Conservation (phyloP, 345 rosid genomes). For the Citrus unshiu region DNA sequence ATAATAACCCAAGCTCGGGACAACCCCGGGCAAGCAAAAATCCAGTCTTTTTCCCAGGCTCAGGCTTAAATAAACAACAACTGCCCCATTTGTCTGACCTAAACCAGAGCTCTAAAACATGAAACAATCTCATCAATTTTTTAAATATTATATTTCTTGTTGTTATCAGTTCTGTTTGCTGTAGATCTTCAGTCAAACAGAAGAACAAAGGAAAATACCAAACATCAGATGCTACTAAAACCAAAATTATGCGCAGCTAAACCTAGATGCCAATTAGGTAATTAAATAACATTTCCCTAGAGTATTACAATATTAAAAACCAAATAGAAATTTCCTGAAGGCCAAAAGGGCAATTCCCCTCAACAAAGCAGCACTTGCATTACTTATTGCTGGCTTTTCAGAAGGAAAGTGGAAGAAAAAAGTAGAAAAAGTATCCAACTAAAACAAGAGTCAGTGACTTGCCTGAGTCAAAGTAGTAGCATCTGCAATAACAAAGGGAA, state of each 20-base stretch:
- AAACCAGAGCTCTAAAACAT: background rate
- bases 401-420: background rate
- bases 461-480: conserved; percentile 99
- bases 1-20: too few species aligned
- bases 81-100: too few species aligned
- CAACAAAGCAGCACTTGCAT: background rate
- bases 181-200: too few species aligned
- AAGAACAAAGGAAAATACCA: background rate
- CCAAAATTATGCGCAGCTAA: background rate
- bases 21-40: too few species aligned
- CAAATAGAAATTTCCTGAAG: too few species aligned
- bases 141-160: background rate
- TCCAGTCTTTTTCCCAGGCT: too few species aligned
- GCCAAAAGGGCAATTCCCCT: background rate
- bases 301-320: background rate
- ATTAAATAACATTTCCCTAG: background rate
- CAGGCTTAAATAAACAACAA: too few species aligned
- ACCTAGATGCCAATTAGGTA: background rate
- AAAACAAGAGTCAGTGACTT: conserved; percentile 24
- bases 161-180: background rate
- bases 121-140: background rate
- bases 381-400: background rate
- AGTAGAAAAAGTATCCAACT: background rate
- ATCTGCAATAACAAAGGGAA: conserved; percentile 93
- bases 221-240: background rate